Conservation (phyloP, 2,329 filamentous ascomycete species). For the Monosporascus sp. region DNA sequence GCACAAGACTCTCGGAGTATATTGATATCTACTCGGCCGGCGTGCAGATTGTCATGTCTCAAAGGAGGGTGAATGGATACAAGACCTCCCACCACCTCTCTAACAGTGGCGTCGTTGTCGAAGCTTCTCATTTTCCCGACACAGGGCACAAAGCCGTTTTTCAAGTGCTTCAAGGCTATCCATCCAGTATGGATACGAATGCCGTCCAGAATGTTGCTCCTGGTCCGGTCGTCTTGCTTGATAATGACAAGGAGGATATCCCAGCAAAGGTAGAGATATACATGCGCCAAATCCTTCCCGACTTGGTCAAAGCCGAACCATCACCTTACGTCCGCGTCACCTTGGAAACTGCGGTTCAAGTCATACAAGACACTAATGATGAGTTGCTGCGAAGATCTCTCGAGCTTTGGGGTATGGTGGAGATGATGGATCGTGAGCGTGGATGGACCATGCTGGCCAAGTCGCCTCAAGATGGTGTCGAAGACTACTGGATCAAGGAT, state of each 20-base stretch:
- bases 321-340: conserved; percentile 57
- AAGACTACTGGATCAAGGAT: conserved; percentile 45
- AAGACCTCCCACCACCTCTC: conserved; percentile 46
- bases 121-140: conserved; percentile 56
- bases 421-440: conserved; percentile 59
- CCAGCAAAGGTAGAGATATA: conserved; percentile 55
- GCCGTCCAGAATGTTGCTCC: conserved; percentile 23
- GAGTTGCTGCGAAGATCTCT: conserved; percentile 52
- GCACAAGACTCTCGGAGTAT: conserved; percentile 56
- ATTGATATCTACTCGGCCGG: conserved; percentile 60
- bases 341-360: conserved; percentile 42
- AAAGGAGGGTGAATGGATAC: conserved; percentile 51
- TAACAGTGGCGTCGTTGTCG: conserved; percentile 45
- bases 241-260: conserved; percentile 56
- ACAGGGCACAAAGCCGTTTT: conserved; percentile 39
- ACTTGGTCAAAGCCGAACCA: conserved; percentile 54
- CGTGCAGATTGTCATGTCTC: conserved; percentile 57
- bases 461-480: conserved; percentile 34
- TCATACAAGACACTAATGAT: conserved; percentile 46
- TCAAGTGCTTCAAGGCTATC: conserved; percentile 35
- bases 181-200: conserved; percentile 25
- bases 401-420: conserved; percentile 60
- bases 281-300: conserved; percentile 51
- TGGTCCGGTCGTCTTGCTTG: conserved; percentile 47
- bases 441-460: conserved; percentile 54